These are phyloP conservation scores for Nitzschia sp. DNA, from an alignment of 108 stramenopile species.

Conservation along the genomic window DNA sequence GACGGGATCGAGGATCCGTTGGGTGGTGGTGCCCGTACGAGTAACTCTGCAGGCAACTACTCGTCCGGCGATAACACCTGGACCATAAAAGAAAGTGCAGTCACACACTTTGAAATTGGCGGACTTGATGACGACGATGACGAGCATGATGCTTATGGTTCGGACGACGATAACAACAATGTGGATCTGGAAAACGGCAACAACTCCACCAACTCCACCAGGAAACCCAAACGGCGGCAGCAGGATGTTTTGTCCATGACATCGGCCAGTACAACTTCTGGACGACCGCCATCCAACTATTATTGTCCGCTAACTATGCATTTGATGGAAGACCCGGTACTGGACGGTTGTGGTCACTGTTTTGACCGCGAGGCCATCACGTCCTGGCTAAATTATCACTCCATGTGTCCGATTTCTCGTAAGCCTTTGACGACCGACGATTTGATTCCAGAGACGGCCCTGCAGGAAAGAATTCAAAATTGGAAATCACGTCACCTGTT, in stretches of 20 bases:
- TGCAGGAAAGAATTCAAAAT: conserved; percentile 18
- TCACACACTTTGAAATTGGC: background rate
- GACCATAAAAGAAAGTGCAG: too few relatives aligned
- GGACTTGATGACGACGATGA: background rate
- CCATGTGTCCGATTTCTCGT: background rate
- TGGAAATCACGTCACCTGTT: conserved; percentile 20
- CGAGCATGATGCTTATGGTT: background rate
- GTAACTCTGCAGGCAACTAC: too few relatives aligned
- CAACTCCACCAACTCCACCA: too few relatives aligned
- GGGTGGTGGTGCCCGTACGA: background rate
- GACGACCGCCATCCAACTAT: conserved; percentile 2
- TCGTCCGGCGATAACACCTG: too few relatives aligned
- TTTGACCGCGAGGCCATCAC: conserved; percentile 33
- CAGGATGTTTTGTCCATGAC: too few relatives aligned
- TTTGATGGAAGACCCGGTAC: conserved; percentile 26
- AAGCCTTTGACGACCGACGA: conserved; percentile 1
- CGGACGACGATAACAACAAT: background rate
- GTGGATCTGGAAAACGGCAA: background rate
- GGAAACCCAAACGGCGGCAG: too few relatives aligned
- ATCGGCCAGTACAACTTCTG: background rate
- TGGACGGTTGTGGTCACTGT: conserved; percentile 17
- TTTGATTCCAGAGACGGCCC: conserved; percentile 4
- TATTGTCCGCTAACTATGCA: conserved; percentile 29
- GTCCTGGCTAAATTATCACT: conserved; percentile 25
- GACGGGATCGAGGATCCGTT: background rate